phyloP scores from a whole-genome alignment of 495 filamentous ascomycete genomes.

The Penicillium diatomitis region DNA sequence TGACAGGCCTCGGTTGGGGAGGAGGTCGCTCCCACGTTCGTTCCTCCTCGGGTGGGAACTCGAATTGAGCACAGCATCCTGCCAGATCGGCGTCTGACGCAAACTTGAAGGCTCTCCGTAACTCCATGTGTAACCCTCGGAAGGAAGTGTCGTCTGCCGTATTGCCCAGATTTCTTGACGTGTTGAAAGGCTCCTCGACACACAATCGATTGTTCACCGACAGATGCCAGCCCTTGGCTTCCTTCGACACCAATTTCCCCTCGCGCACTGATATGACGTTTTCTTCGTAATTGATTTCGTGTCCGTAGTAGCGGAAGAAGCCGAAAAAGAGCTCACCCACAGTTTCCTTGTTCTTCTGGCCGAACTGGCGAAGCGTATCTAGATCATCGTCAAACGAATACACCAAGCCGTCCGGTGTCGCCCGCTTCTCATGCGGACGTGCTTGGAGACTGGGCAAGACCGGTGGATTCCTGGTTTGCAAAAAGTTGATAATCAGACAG shows the following conservation, averaged over 20 bases:
- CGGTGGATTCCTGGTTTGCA: slow-evolving; percentile 82
- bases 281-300: slow-evolving; percentile 86
- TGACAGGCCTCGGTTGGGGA: slow-evolving; percentile 49
- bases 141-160: slow-evolving; percentile 94
- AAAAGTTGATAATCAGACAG: slow-evolving; percentile 93
- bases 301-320: slow-evolving; percentile 90
- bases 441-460: slow-evolving; percentile 83
- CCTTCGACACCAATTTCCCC: slow-evolving; percentile 72
- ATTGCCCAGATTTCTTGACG: slow-evolving; percentile 85
- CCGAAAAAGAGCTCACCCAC: slow-evolving; percentile 78
- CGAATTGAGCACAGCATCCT: slow-evolving; percentile 74
- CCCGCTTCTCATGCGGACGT: slow-evolving; percentile 51
- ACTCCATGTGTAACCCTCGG: slow-evolving; percentile 77
- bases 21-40: slow-evolving; percentile 65
- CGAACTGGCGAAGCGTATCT: slow-evolving; percentile 60
- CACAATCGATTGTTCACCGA: slow-evolving; percentile 74
- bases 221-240: slow-evolving; percentile 77
- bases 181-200: slow-evolving; percentile 96
- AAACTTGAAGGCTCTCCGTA: slow-evolving; percentile 78
- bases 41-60: slow-evolving; percentile 77
- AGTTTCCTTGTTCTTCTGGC: slow-evolving; percentile 70
- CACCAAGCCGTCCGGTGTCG: slow-evolving; percentile 50
- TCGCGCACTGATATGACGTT: slow-evolving; percentile 79
- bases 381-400: slow-evolving; percentile 82
- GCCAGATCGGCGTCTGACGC: slow-evolving; percentile 66